A percentile compares a stretch with the other conserved stretches of the same genome.
Evolutionary conservation across 2,329 filamentous ascomycete species (phyloP).

Genomic region (Chalara sp.): DNA sequence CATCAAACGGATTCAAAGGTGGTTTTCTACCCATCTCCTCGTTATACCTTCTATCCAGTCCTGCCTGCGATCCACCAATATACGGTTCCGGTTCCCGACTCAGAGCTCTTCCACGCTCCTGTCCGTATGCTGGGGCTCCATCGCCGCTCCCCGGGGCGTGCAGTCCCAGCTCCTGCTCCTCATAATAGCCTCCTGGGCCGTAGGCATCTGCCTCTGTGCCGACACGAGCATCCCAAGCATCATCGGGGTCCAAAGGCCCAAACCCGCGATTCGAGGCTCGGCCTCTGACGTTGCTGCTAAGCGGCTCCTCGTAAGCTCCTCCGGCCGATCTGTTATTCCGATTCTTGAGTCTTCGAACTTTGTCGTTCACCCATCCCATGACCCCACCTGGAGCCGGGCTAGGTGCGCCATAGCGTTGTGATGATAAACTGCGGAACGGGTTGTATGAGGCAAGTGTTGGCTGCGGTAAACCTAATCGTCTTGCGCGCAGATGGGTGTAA

Average conservation of each 20-base stretch:
- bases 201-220: conserved; percentile 64
- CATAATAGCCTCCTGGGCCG: conserved; percentile 58
- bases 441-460: conserved; percentile 63
- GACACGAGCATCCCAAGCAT: conserved; percentile 79
- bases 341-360: conserved; percentile 56
- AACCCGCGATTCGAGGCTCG: conserved; percentile 48
- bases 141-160: conserved; percentile 39
- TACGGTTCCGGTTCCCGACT: conserved; percentile 38
- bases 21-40: conserved; percentile 35
- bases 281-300: conserved; percentile 30
- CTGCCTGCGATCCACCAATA: conserved; percentile 31
- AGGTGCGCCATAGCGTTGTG: conserved; percentile 33
- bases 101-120: conserved; percentile 33
- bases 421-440: conserved; percentile 47
- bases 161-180: conserved; percentile 66
- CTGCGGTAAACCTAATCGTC: conserved; percentile 67
- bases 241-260: conserved; percentile 70
- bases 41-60: conserved; percentile 37
- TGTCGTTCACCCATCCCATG: conserved; percentile 66
- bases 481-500: conserved; percentile 66
- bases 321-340: conserved; percentile 58
- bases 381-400: conserved; percentile 53
- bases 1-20: conserved; percentile 62
- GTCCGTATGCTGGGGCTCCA: conserved; percentile 29
- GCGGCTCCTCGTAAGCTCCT: conserved; percentile 63